These are phyloP conservation scores for Erysimum cheiranthoides DNA, from an alignment of 345 rosid species.

Conservation along the genomic window DNA sequence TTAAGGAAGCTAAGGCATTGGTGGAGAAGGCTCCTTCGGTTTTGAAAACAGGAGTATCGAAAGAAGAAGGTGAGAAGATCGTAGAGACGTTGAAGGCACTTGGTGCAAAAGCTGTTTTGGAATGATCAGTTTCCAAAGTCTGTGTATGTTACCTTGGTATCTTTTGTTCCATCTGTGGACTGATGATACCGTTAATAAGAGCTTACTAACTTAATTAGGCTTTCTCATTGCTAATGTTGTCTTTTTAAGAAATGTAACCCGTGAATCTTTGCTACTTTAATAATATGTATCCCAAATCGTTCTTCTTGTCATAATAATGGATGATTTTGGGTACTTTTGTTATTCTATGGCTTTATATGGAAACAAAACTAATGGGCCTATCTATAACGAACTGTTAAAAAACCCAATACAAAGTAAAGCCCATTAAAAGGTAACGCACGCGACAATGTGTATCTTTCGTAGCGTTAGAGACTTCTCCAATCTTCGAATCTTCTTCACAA, in stretches of 20 bases:
- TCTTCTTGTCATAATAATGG: neutral
- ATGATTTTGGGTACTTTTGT: neutral
- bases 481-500: slow-evolving; percentile 7
- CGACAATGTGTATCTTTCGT: neutral
- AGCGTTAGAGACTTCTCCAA: neutral
- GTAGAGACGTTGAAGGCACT: slow-evolving; percentile 81
- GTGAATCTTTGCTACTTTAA: neutral
- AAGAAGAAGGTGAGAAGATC: slow-evolving; percentile 78
- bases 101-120: slow-evolving; percentile 78
- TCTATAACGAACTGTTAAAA: neutral
- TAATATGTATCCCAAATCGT: neutral
- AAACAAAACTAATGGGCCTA: neutral
- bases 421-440: neutral
- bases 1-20: slow-evolving; percentile 86
- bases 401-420: neutral
- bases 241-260: neutral
- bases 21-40: slow-evolving; percentile 75
- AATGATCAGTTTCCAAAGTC: slow-evolving; percentile 46
- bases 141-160: neutral
- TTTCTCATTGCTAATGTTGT: neutral
- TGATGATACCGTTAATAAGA: neutral
- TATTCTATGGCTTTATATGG: neutral
- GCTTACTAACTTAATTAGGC: neutral
- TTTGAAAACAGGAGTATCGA: slow-evolving; percentile 72
- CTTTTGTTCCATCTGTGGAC: neutral